phyloP scores from a whole-genome alignment of 352 stramenopile genomes.

The Pythium sukuiense region DNA sequence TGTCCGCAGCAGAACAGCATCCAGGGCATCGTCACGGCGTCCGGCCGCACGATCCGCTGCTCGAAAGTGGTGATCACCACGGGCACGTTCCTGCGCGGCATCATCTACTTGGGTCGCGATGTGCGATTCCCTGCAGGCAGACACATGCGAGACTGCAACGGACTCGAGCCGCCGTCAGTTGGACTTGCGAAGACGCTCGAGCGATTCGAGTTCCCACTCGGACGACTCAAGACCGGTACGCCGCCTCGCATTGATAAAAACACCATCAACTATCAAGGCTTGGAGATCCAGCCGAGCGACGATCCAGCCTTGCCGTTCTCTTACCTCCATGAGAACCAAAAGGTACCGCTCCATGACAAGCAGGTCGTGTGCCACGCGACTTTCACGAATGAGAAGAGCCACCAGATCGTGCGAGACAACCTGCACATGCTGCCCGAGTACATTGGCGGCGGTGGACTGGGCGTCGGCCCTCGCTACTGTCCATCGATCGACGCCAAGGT shows the following conservation, averaged over 20 bases:
- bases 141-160: conserved; percentile 84
- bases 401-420: conserved; percentile 93
- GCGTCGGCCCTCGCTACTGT: conserved; percentile 91
- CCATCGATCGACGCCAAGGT: conserved; percentile 98
- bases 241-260: conserved; percentile 93
- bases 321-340: conserved; percentile 89
- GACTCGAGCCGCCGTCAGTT: conserved; percentile 93
- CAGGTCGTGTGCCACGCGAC: conserved; percentile 95
- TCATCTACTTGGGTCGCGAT: conserved; percentile 94
- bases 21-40: conserved; percentile 62
- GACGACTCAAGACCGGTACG: conserved; percentile 96
- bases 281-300: conserved; percentile 94
- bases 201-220: conserved; percentile 90
- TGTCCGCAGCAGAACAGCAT: conserved; percentile 58
- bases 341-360: conserved; percentile 62
- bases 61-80: conserved; percentile 95
- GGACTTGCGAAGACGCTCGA: conserved; percentile 94
- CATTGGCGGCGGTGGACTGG: conserved; percentile 74
- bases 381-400: conserved; percentile 96
- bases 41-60: conserved; percentile 50
- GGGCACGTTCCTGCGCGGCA: conserved; percentile 96
- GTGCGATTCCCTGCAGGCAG: conserved; percentile 92
- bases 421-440: conserved; percentile 94
- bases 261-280: conserved; percentile 94
- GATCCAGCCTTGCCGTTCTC: conserved; percentile 92